A percentile compares a stretch with the other conserved stretches of the same genome.
Evolutionary conservation across 2,329 filamentous ascomycete species (phyloP).

Genomic region (Knufia fluminis): DNA sequence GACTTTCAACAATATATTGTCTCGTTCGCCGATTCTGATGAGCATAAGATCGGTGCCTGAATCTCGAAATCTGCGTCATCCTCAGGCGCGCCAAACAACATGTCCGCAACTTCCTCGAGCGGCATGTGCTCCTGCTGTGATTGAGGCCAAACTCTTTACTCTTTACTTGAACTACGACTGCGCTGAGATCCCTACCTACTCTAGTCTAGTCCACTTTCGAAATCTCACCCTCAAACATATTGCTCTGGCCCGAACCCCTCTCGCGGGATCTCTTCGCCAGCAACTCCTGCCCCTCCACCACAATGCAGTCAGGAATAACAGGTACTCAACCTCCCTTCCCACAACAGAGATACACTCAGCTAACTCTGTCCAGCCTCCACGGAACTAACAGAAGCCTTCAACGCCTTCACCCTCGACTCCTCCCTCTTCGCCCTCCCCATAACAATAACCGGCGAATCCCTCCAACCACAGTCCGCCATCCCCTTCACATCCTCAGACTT

Average conservation of each 20-base stretch:
- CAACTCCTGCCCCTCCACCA: conserved; percentile 13
- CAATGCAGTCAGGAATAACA: conserved; percentile 43
- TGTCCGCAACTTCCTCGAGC: not conserved
- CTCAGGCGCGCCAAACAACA: not conserved
- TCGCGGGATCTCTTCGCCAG: no score
- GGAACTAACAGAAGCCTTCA: conserved; percentile 40
- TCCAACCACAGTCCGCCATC: conserved; percentile 33
- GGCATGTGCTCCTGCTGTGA: no score
- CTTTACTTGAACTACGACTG: no score
- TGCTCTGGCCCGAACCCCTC: no score
- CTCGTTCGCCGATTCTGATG: no score
- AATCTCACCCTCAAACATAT: no score
- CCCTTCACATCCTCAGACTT: conserved; percentile 38
- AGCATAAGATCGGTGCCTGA: no score
- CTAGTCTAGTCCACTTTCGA: no score
- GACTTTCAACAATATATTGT: no score
- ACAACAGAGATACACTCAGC: not conserved
- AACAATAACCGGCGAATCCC: conserved; percentile 36
- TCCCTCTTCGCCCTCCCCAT: conserved; percentile 38
- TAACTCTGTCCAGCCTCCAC: conserved; percentile 28
- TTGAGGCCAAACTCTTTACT: no score
- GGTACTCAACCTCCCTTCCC: conserved; percentile 27
- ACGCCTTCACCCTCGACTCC: conserved; percentile 32
- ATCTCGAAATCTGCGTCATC: no score
- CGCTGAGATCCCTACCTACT: no score